Base-by-base conservation (phyloP, 192 early-diverging fungal genomes). In the Phlyctochytrium planicorne region DNA sequence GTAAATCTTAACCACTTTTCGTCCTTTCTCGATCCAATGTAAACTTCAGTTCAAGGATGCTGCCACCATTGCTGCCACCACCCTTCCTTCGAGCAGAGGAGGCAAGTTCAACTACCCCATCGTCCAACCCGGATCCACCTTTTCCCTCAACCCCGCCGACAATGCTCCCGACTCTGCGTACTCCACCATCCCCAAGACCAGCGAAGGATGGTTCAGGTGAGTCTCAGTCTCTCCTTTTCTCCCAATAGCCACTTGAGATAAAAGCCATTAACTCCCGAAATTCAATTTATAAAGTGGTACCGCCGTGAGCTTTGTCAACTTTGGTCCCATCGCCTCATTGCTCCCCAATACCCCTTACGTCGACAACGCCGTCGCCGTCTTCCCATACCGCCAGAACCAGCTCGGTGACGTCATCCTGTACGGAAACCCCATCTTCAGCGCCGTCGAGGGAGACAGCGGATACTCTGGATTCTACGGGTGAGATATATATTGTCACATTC, bases 401-500 rank as follows among this genome's bases (percentile, higher is more conserved):
- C 20, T 29, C 6, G 55, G 55, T 27, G 55, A 25, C 25, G 6
- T 10, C 10, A 27, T 57, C 12, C 55, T 57, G 14, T 57, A 10
- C 6, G 55, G 55, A 12, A 57, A 57, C 20, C 55, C 55, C 20
- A 27, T 57, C 55, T 57, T 57, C 25, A 27, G 27, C 12, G 25
- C 55, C 6, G 55, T 29, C 6, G 16, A 25, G 14, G 55, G 55
- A 10, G 55, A 57, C 55, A 10, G 4, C 10, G 10, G 6, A 6
- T 57, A 57, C 55, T 24, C 55, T 14, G 55, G 55, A 12, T 57
- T 57, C 55, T 57, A 57, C 27, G 25, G 55, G 55, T 57, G 27
- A 57, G 55, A 47, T 47, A 14, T 27, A 47, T 20, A n/a, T 50
- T 50, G 40, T 50, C n/a, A 10, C 10, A 50, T n/a, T 50, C 40